Evolutionary conservation across 257 asterid genomes (phyloP).

Genomic region (Paulownia fortunei): DNA sequence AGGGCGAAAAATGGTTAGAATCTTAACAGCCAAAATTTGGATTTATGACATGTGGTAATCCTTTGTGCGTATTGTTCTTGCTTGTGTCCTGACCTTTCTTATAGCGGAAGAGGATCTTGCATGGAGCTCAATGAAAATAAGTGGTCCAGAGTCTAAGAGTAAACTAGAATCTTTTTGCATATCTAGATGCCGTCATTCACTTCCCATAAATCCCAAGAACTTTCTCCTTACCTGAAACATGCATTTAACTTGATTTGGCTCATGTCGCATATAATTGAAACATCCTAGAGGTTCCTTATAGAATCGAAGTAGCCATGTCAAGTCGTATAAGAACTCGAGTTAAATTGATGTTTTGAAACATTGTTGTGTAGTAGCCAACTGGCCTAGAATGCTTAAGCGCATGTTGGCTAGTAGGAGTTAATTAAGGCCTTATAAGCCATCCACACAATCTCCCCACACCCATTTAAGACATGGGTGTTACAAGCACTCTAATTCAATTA

Average conservation of each 20-base stretch:
- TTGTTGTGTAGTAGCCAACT: not conserved
- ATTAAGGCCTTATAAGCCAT: not conserved
- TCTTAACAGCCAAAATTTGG: not conserved
- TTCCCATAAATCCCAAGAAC: not conserved
- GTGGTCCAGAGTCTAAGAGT: too few relatives aligned
- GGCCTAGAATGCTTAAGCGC: not conserved
- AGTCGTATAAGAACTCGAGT: not conserved
- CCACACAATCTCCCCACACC: not conserved
- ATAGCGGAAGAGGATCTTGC: not conserved
- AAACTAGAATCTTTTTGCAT: not conserved
- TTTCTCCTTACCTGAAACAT: not conserved
- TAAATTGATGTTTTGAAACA: not conserved
- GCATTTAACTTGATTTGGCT: not conserved
- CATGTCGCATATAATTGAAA: not conserved
- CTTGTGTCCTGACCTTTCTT: conserved; percentile 14
- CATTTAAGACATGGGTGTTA: not conserved
- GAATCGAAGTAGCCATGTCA: not conserved
- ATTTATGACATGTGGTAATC: not conserved
- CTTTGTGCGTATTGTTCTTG: not conserved
- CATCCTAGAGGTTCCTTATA: not conserved
- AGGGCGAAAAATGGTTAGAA: not conserved
- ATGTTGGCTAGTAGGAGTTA: not conserved
- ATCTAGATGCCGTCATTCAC: not conserved
- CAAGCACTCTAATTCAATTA: not conserved
- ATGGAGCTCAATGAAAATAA: conserved; percentile 6